These are phyloP conservation scores for Hortaea werneckii DNA, from an alignment of 2,329 filamentous ascomycete genomes.

Conservation along the genomic window DNA sequence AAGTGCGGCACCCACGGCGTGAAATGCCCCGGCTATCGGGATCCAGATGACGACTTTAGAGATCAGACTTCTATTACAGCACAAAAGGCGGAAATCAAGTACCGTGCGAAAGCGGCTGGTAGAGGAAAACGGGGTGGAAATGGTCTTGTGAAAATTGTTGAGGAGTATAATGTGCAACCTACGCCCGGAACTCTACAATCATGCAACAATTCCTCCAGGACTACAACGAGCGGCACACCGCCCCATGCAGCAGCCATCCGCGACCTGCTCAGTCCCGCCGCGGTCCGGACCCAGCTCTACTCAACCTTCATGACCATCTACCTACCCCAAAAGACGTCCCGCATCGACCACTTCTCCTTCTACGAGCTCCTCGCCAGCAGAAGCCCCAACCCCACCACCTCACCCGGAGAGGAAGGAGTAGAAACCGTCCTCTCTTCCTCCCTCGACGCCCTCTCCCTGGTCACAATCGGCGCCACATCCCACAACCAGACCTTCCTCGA, in stretches of 20 bases:
- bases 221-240: no score
- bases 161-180: no score
- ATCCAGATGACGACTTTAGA: slow-evolving; percentile 13
- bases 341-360: slow-evolving; percentile 13
- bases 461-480: slow-evolving; percentile 18
- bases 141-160: background rate
- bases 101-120: no score
- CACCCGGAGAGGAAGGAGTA: no score
- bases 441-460: slow-evolving; percentile 21
- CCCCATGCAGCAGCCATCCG: no score
- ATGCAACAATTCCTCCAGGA: no score
- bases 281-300: slow-evolving; percentile 15
- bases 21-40: slow-evolving; percentile 22
- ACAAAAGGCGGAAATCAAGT: slow-evolving; percentile 2
- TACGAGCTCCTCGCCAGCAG: slow-evolving; percentile 12
- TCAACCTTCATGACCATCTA: slow-evolving; percentile 21
- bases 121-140: no score
- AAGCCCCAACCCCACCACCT: slow-evolving; percentile 5
- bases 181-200: no score
- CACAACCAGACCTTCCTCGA: slow-evolving; percentile 16
- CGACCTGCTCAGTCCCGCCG: slow-evolving; percentile 5
- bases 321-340: slow-evolving; percentile 11
- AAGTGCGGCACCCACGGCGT: slow-evolving; percentile 23
- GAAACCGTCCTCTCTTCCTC: slow-evolving; percentile 15
- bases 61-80: slow-evolving; percentile 18